Conservation (phyloP, 2,329 filamentous ascomycete genomes). For the Xylaria sp. region DNA sequence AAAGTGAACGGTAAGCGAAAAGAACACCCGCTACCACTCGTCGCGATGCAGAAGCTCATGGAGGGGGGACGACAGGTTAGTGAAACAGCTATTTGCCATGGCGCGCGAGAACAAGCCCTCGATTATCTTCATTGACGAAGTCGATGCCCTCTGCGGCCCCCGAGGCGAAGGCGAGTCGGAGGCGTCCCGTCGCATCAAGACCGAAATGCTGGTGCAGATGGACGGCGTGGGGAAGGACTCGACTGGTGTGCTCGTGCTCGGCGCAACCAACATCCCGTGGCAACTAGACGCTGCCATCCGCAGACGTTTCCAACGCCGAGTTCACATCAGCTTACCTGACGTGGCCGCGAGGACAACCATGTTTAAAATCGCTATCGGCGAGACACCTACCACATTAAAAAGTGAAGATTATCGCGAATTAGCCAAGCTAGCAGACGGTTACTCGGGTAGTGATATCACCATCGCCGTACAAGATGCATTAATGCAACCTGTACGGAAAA, state of each 20-base stretch:
- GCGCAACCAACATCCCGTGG: conserved; percentile 98
- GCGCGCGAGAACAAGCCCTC: conserved; percentile 97
- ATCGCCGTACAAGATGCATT: conserved; percentile 96
- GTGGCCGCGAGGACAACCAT: conserved; percentile 86
- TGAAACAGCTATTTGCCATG: conserved; percentile 97
- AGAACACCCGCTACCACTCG: background rate
- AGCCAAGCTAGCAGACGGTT: conserved; percentile 87
- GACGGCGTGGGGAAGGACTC: conserved; percentile 97
- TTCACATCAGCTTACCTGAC: conserved; percentile 95
- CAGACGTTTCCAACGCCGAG: conserved; percentile 92
- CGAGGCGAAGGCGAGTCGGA: conserved; percentile 96
- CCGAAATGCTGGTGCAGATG: conserved; percentile 98
- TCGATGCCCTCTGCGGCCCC: conserved; percentile 94
- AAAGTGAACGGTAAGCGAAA: conserved; percentile 84
- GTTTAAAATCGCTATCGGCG: conserved; percentile 95
- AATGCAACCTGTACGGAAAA: conserved; percentile 97
- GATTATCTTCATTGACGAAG: conserved; percentile 98
- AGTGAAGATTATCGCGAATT: conserved; percentile 82
- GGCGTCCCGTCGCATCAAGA: conserved; percentile 97
- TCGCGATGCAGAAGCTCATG: conserved; percentile 43
- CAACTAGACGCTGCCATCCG: conserved; percentile 96
- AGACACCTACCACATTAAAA: conserved; percentile 86
- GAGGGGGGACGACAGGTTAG: conserved; percentile 69
- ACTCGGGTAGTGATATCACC: conserved; percentile 94
- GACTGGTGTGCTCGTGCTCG: conserved; percentile 91